Evolutionary conservation across 805 yeast genomes (phyloP), one percentile per base, ranked within the genome.

Genomic region (Saccharomycopsis synnaedendra): DNA sequence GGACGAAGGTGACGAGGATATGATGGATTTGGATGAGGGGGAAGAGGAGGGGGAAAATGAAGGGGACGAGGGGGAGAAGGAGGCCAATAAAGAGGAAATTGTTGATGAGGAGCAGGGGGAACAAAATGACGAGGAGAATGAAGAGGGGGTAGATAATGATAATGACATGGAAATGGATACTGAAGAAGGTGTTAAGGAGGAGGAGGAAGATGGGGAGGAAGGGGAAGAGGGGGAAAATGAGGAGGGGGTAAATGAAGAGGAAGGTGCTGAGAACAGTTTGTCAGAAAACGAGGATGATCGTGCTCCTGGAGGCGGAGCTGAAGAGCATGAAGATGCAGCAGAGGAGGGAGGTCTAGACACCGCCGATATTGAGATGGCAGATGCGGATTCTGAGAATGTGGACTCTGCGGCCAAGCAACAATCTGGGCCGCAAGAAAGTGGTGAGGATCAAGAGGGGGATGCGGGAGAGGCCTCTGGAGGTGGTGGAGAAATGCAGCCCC

Each of bases 391-490:
- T 35, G 64, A 72, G 38, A 79, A 78, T 50, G 65, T 65, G 54
- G 83, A 79, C 37, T 68, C 82, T 27, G 76, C 83, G 19, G 75
- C 73, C 7, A 76, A 76, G 55, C 81, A 78, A 55, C 70, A 75
- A 48, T 64, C 74, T 31, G 85, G 85, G 42, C 69, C 74, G n/a
- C 69, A 69, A 55, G 82, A 82, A 4, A 74, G 74, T 44, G 85
- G 85, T 43, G 72, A 82, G 5, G 82, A 79, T 52, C 67, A 72
- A 36, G 69, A 73, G 48, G 74, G 69, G 33, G 61, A 68, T 37
- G 78, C 76, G 43, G 85, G 78, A 54, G 35, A 46, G 9, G 49
- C 50, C 29, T 46, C 51, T n/a, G 54, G 54, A 8, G 11, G 33
- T 4, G 11, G 29, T 5, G 54, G 54, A 5, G 41, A 34, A 4